phyloP scores from a whole-genome alignment of 2,329 filamentous ascomycete species.

The Fusarium decemcellulare region DNA sequence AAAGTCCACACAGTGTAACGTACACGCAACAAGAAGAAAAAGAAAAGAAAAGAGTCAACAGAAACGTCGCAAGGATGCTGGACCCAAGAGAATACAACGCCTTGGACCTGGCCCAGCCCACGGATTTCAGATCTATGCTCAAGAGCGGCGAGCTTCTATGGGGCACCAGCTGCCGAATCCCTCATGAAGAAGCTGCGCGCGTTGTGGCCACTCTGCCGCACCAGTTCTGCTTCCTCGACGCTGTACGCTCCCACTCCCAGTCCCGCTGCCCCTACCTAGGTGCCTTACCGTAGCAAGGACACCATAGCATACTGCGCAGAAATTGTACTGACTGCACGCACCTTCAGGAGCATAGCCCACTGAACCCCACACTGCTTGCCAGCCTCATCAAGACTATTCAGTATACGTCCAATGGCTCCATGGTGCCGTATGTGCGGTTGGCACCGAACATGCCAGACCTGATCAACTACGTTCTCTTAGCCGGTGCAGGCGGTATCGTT shows the following conservation, averaged over 20 bases:
- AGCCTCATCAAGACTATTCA: conserved; percentile 20
- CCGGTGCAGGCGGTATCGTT: conserved; percentile 14
- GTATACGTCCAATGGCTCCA: conserved; percentile 22
- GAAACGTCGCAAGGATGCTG: no score
- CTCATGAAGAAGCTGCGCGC: conserved; percentile 24
- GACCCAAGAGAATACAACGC: conserved; percentile 16
- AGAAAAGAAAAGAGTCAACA: no score
- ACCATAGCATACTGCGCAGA: no score
- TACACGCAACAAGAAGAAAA: no score
- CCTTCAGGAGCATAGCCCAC: conserved; percentile 19
- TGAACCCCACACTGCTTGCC: conserved; percentile 21
- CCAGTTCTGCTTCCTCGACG: conserved; percentile 27
- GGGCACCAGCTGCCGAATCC: conserved; percentile 24
- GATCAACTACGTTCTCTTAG: not conserved
- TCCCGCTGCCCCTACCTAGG: no score
- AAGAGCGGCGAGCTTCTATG: conserved; percentile 9
- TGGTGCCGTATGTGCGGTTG: conserved; percentile 23
- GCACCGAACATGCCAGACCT: conserved; percentile 12
- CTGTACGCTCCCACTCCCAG: no score
- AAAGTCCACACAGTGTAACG: no score
- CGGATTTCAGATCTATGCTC: conserved; percentile 22
- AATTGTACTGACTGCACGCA: no score
- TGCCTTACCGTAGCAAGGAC: no score
- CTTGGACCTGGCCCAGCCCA: conserved; percentile 21
- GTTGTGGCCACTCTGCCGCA: conserved; percentile 15